These are phyloP conservation scores for Rhizophora apiculata DNA, from an alignment of 345 rosid species.

Conservation along the genomic window DNA sequence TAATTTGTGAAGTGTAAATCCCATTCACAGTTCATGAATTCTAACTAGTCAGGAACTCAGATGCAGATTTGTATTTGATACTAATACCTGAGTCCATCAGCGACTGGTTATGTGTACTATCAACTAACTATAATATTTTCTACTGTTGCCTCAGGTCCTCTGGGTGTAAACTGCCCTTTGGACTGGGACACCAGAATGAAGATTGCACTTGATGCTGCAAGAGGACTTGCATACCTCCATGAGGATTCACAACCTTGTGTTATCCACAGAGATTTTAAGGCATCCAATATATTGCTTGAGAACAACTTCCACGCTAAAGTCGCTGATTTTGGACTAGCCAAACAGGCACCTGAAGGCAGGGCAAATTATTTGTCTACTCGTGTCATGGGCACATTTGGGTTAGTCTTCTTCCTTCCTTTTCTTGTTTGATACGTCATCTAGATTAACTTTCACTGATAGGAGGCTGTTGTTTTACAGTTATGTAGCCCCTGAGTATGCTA, in stretches of 20 bases:
- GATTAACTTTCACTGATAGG: neutral
- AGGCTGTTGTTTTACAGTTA: slow-evolving; percentile 49
- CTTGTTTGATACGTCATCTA: neutral
- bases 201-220: slow-evolving; percentile 98
- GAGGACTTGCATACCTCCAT: slow-evolving; percentile 94
- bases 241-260: slow-evolving; percentile 99
- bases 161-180: slow-evolving; percentile 86
- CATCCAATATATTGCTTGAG: slow-evolving; percentile 95
- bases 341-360: slow-evolving; percentile 99
- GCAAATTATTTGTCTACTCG: slow-evolving; percentile 91
- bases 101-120: too few relatives aligned
- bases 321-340: slow-evolving; percentile 98
- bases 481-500: slow-evolving; percentile 99
- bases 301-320: slow-evolving; percentile 95
- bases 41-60: too few relatives aligned
- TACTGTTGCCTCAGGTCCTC: slow-evolving; percentile 59
- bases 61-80: too few relatives aligned
- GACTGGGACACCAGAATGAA: slow-evolving; percentile 99
- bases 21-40: too few relatives aligned
- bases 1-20: too few relatives aligned
- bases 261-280: slow-evolving; percentile 97
- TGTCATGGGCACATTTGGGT: slow-evolving; percentile 99
- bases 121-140: neutral
- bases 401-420: slow-evolving; percentile 29
- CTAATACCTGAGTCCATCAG: too few relatives aligned